Evolutionary conservation across 2,329 filamentous ascomycete species (phyloP).

Genomic region (Botrytis deweyae): DNA sequence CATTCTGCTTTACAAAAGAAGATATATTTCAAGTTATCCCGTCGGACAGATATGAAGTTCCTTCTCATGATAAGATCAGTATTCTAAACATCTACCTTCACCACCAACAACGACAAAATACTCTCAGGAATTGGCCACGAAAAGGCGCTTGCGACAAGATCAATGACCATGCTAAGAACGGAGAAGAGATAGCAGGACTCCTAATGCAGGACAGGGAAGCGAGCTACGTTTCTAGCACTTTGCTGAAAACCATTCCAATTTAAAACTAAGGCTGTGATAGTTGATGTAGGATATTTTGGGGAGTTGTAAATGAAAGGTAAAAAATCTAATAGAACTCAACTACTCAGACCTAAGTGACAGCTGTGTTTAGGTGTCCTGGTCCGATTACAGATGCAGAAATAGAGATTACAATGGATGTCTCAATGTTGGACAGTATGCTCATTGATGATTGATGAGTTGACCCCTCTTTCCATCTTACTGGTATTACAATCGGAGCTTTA

Average conservation of each 20-base stretch:
- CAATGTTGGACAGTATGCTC: conserved; percentile 54
- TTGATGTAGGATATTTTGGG: conserved; percentile 65
- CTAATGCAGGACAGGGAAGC: conserved; percentile 60
- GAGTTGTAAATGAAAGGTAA: conserved; percentile 68
- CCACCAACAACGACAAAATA: conserved; percentile 55
- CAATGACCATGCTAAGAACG: conserved; percentile 57
- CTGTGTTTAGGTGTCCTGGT: background rate
- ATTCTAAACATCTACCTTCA: conserved; percentile 66
- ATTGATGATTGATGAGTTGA: conserved; percentile 54
- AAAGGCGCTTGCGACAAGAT: conserved; percentile 58
- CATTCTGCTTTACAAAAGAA: background rate
- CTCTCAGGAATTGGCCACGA: conserved; percentile 68
- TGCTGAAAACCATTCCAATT: conserved; percentile 65
- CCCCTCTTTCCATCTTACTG: conserved; percentile 67
- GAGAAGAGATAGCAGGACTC: conserved; percentile 62
- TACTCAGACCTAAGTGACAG: conserved; percentile 63
- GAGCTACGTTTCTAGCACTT: conserved; percentile 66
- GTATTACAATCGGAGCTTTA: conserved; percentile 61
- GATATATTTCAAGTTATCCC: conserved; percentile 43
- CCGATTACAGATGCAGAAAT: conserved; percentile 26
- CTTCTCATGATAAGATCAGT: conserved; percentile 69
- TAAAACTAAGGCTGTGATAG: conserved; percentile 50
- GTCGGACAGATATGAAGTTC: conserved; percentile 66
- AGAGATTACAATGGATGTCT: conserved; percentile 57
- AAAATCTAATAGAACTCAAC: conserved; percentile 68